Conservation (phyloP, 2,329 filamentous ascomycete genomes). For the Xylaria polymorpha region DNA sequence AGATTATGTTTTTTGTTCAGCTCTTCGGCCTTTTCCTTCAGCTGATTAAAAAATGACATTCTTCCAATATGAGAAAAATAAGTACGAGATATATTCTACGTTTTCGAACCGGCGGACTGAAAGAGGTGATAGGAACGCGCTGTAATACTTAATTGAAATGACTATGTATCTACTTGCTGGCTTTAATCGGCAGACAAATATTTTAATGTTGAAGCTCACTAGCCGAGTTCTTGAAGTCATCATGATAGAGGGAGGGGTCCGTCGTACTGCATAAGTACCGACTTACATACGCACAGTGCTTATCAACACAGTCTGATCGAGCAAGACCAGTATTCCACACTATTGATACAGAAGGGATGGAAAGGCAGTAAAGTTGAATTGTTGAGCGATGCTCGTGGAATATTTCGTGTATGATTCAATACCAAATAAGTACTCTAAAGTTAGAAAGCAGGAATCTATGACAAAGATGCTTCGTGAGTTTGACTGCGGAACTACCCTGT, state of each 20-base stretch:
- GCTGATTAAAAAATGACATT: constrained; percentile 51
- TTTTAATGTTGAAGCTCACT: background rate
- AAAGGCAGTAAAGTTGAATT: background rate
- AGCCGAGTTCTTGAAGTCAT: constrained; percentile 4
- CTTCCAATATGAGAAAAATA: constrained; percentile 5
- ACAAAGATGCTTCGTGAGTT: background rate
- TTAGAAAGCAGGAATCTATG: background rate
- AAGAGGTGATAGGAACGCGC: background rate
- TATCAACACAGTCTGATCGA: constrained; percentile 4
- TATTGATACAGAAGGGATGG: background rate
- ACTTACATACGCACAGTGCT: constrained; percentile 4
- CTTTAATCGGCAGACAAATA: background rate
- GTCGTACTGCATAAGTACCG: background rate
- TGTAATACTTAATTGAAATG: background rate
- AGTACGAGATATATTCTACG: background rate
- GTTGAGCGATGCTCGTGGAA: background rate
- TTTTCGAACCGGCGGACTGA: background rate
- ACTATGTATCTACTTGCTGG: background rate
- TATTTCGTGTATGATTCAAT: no score
- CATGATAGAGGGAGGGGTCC: background rate
- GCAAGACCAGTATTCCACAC: background rate
- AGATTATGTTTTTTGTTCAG: constrained; percentile 49
- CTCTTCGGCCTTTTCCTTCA: constrained; percentile 55
- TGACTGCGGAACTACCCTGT: no score
- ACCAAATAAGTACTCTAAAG: background rate